phyloP scores from a whole-genome alignment of 176 grass and related monocot species.

The Bolboschoenus planiculmis region DNA sequence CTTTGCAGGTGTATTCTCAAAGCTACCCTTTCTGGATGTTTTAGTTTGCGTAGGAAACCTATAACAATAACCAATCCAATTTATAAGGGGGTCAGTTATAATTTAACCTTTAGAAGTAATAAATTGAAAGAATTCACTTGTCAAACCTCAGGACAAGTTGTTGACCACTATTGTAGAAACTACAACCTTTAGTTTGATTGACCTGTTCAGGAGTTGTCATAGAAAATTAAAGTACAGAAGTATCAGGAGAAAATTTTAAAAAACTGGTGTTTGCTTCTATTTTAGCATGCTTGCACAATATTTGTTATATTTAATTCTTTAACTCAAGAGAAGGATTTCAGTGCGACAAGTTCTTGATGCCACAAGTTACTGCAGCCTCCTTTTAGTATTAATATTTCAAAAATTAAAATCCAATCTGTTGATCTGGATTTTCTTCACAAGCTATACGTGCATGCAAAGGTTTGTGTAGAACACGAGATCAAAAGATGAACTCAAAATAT shows the following conservation, averaged over 20 bases:
- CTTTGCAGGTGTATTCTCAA: conserved; percentile 26
- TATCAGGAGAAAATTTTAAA: not conserved
- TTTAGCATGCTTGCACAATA: not conserved
- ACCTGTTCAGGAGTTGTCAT: conserved; percentile 31
- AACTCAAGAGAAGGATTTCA: not conserved
- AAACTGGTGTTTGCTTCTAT: not conserved
- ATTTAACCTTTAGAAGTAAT: conserved; percentile 9
- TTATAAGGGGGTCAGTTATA: conserved; percentile 7
- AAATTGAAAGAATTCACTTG: not conserved
- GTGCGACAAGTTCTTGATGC: not conserved
- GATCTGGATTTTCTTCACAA: not conserved
- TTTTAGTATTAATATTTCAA: not conserved
- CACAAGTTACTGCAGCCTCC: not conserved
- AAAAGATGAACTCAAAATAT: not conserved
- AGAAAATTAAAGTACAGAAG: not conserved
- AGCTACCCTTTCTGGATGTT: conserved; percentile 47
- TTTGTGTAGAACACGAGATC: not conserved
- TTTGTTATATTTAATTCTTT: not conserved
- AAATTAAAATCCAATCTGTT: not conserved
- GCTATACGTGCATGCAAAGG: not conserved
- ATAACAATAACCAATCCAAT: conserved; percentile 12
- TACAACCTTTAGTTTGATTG: conserved; percentile 42
- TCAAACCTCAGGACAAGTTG: conserved; percentile 61
- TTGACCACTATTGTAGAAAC: conserved; percentile 41
- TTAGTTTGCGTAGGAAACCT: conserved; percentile 56